Evolutionary conservation across 805 yeast species (phyloP).

Genomic region (Jamesozyma hellenica): DNA sequence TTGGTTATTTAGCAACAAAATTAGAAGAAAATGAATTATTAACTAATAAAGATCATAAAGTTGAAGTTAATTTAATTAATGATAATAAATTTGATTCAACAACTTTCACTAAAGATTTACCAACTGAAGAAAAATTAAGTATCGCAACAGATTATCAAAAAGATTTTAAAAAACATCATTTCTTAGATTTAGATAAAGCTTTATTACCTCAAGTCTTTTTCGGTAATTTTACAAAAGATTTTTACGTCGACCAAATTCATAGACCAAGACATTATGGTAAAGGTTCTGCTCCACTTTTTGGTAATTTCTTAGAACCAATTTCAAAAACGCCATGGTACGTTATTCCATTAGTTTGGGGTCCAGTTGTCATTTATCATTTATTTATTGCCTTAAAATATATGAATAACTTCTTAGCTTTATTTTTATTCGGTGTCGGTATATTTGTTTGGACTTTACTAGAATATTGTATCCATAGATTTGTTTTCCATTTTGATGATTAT

Average conservation of each 20-base stretch:
- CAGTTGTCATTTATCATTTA: conserved; percentile 58
- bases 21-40: conserved; percentile 68
- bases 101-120: conserved; percentile 48
- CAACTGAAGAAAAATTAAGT: conserved; percentile 60
- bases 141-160: conserved; percentile 67
- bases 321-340: conserved; percentile 92
- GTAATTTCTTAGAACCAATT: conserved; percentile 86
- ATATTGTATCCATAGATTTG: conserved; percentile 76
- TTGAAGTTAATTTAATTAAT: conserved; percentile 45
- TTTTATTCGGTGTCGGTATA: conserved; percentile 69
- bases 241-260: conserved; percentile 91
- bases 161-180: conserved; percentile 71
- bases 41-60: conserved; percentile 48
- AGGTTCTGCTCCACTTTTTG: conserved; percentile 93
- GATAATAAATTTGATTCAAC: conserved; percentile 37
- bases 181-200: conserved; percentile 77
- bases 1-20: conserved; percentile 75
- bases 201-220: conserved; percentile 69
- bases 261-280: conserved; percentile 97
- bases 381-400: conserved; percentile 46
- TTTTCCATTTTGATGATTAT: conserved; percentile 83
- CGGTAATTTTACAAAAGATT: conserved; percentile 71
- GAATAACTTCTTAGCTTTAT: conserved; percentile 35
- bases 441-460: conserved; percentile 91
- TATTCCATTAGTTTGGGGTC: conserved; percentile 81